Base-by-base conservation (phyloP, 1,284 basidiomycete genomes). In the Rhodotorula sp. region DNA sequence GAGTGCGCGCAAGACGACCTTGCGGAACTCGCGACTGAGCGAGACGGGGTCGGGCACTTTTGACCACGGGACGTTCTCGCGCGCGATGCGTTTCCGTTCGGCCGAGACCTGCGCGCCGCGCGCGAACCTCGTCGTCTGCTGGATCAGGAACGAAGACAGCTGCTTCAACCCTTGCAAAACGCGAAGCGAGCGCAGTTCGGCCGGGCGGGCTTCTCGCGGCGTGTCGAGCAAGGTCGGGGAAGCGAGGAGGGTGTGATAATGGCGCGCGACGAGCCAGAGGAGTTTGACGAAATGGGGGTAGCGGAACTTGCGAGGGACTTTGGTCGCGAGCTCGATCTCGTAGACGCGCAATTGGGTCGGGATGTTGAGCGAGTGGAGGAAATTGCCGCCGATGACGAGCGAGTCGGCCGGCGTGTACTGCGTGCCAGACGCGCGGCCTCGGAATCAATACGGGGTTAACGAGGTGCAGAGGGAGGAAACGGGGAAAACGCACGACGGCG, bases 371-470 rank as follows among this genome's bases (percentile, higher is more conserved):
- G 90, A 93, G 81, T 97, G 94, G 62, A 97, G 81, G 80, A 97
- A 99, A 82, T 99, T 99, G 52, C 96, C 96, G 4, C 96, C 96
- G 79, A 98, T 95, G 0, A 99, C 96, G 54, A 99, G 85, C 4
- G 94, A 91, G 80, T 98, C 93, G 58, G 86, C 82, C 0, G 96
- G 95, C 0, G 95, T 98, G 81, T 92, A 90, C 91, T 93, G 76
- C 15, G 20, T 1, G 47, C 21, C 1, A 6, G 20, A 21, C 16
- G 12, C 6, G 3, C 34, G 15, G 5, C 18, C 23, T 12, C 56
- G n/a, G 18, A 14, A 3, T 43, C 39, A 43, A 43, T 14, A 43
- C 39, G 39, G 8, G 39, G 39, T 1, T 43, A 14, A 39, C 39
- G 1, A 43, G 10, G 39, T 43, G 8, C 10, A 43, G 12, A 14